phyloP scores from a whole-genome alignment of 2,329 filamentous ascomycete species.

The Aureobasidium mangrovei region DNA sequence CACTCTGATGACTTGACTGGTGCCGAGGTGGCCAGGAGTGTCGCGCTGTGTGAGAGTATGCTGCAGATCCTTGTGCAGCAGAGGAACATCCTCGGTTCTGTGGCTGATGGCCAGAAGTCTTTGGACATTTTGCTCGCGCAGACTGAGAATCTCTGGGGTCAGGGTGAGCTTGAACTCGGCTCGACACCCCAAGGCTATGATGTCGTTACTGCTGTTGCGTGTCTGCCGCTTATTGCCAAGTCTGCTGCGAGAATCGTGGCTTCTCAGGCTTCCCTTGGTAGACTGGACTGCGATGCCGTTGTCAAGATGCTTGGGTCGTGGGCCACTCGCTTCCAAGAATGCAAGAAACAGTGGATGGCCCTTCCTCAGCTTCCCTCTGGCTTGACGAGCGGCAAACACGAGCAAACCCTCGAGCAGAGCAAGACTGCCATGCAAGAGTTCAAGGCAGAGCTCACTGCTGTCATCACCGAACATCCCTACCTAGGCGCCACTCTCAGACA shows the following conservation, averaged over 20 bases:
- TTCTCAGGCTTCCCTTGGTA: conserved; percentile 59
- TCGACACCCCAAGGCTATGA: conserved; percentile 1
- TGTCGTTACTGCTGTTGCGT: conserved; percentile 33
- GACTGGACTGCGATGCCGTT: conserved; percentile 20
- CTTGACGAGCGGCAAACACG: background rate
- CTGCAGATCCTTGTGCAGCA: conserved; percentile 58
- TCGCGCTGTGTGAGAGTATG: conserved; percentile 80
- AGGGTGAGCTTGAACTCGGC: background rate
- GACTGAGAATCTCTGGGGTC: conserved; percentile 22
- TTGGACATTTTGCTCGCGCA: conserved; percentile 33
- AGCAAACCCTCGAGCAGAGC: background rate
- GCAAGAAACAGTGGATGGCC: background rate
- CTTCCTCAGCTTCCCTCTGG: conserved; percentile 6
- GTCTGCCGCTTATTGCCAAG: conserved; percentile 61
- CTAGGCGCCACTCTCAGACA: conserved; percentile 16
- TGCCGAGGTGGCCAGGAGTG: conserved; percentile 68
- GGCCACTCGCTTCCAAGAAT: background rate
- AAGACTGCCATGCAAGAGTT: conserved; percentile 3
- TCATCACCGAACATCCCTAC: conserved; percentile 13
- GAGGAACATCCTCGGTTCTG: conserved; percentile 40
- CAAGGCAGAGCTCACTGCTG: background rate
- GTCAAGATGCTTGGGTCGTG: conserved; percentile 2
- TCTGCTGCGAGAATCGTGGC: conserved; percentile 54
- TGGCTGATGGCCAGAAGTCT: conserved; percentile 16
- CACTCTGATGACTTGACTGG: conserved; percentile 79